Conservation (phyloP, 352 stramenopile genomes). For the Globisporangium okanoganense region DNA sequence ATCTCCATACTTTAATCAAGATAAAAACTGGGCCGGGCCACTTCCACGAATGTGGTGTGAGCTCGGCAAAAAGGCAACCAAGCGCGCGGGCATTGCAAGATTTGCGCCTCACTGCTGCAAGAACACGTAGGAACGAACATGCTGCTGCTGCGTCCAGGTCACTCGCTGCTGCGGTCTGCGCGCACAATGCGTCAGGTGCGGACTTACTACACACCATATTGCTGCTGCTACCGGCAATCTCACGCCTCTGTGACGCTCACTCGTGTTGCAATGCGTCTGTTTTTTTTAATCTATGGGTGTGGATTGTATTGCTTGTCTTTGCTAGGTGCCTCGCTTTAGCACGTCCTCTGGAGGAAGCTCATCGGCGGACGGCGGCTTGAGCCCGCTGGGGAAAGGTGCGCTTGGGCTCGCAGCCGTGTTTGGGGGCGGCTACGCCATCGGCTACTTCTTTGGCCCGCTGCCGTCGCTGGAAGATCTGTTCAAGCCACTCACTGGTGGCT, state of each 20-base stretch:
- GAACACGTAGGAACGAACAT: not conserved
- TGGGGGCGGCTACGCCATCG: conserved; percentile 58
- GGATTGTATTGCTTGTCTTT: not conserved
- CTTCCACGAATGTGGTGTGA: too few species aligned
- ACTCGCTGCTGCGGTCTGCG: conserved; percentile 5
- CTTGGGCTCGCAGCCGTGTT: conserved; percentile 50
- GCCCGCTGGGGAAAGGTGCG: conserved; percentile 38
- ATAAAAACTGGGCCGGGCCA: not conserved
- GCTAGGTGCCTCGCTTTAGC: conserved; percentile 2
- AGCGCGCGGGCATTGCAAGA: not conserved
- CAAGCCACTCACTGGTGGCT: conserved; percentile 28
- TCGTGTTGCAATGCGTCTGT: not conserved
- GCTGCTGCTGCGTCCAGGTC: conserved; percentile 8
- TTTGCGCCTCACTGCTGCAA: too few species aligned
- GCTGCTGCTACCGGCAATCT: not conserved
- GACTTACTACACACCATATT: too few species aligned
- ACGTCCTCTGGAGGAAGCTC: conserved; percentile 1
- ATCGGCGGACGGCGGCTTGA: conserved; percentile 20
- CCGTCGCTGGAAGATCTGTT: conserved; percentile 57
- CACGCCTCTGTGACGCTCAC: not conserved
- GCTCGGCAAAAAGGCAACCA: not conserved
- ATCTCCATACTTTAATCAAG: not conserved
- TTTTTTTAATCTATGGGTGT: not conserved
- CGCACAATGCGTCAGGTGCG: conserved; percentile 7
- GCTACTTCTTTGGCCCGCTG: conserved; percentile 65